Percentiles rank a stretch among this genome's conserved stretches.
Evolutionary conservation across 1,139 yeast genomes (phyloP).

Genomic region (Hyphopichia pseudoburtonii): DNA sequence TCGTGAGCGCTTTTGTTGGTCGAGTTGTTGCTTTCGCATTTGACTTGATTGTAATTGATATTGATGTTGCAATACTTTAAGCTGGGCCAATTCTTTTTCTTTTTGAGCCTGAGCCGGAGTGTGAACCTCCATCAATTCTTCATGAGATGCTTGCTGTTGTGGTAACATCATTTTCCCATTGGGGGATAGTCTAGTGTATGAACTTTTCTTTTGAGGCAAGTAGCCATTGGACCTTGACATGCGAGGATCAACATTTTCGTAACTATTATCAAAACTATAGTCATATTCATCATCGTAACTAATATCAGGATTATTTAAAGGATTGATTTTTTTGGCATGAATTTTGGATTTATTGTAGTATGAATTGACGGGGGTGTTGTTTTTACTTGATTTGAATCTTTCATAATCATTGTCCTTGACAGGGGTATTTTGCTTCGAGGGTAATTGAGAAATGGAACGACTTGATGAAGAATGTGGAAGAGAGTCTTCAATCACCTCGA

Average conservation of each 20-base stretch:
- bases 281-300: constrained; percentile 19
- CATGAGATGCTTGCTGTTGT: constrained; percentile 10
- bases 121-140: constrained; percentile 12
- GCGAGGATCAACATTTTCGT: constrained; percentile 11
- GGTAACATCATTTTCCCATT: neutral
- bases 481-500: constrained; percentile 50
- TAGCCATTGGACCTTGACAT: constrained; percentile 1
- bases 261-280: constrained; percentile 21
- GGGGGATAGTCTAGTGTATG: neutral
- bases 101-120: constrained; percentile 12
- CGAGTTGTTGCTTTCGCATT: constrained; percentile 18
- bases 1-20: constrained; percentile 17
- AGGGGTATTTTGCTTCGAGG: constrained; percentile 18
- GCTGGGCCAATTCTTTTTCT: constrained; percentile 34
- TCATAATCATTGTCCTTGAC: constrained; percentile 16
- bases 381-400: constrained; percentile 11
- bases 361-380: constrained; percentile 18
- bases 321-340: constrained; percentile 16
- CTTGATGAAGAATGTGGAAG: constrained; percentile 14
- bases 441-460: constrained; percentile 10
- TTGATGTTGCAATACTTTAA: constrained; percentile 18
- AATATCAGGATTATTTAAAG: constrained; percentile 19
- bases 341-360: constrained; percentile 10
- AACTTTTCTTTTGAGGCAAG: neutral
- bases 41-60: neutral